These are phyloP conservation scores for Dissophora globulifera DNA, from an alignment of 192 early-diverging fungal genomes.

Conservation along the genomic window DNA sequence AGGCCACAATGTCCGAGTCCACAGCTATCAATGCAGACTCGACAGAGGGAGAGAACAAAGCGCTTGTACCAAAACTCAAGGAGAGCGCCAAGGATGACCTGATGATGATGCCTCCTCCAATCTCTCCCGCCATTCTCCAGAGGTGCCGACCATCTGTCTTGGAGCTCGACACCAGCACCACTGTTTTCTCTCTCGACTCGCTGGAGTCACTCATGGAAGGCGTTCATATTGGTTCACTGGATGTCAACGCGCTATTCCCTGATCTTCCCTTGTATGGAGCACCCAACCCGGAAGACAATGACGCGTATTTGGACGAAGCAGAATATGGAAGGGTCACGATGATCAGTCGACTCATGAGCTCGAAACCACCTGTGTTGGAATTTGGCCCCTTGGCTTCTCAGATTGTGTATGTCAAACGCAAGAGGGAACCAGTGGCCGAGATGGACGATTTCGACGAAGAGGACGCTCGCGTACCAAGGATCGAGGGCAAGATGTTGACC, in stretches of 20 bases:
- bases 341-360: conserved; percentile 47
- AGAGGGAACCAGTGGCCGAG: conserved; percentile 36
- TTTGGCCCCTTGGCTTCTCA: conserved; percentile 48
- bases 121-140: conserved; percentile 54
- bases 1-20: neutral
- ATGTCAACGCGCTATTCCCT: conserved; percentile 58
- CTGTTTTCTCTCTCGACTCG: conserved; percentile 47
- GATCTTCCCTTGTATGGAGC: conserved; percentile 63
- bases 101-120: conserved; percentile 55
- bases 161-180: conserved; percentile 49
- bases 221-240: conserved; percentile 38
- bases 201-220: conserved; percentile 41
- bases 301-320: conserved; percentile 65
- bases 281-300: conserved; percentile 62
- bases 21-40: neutral
- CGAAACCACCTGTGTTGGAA: conserved; percentile 29
- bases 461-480: conserved; percentile 19
- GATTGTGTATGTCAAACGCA: conserved; percentile 41
- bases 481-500: conserved; percentile 57
- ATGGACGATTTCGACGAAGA: conserved; percentile 49
- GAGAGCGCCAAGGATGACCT: conserved; percentile 50
- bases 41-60: conserved; percentile 27
- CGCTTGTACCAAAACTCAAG: conserved; percentile 28
- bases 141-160: conserved; percentile 48
- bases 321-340: conserved; percentile 63